A percentile compares a stretch with the other conserved stretches of the same genome.
Evolutionary conservation across 257 asterid species (phyloP).

Genomic region (Catharanthus roseus): DNA sequence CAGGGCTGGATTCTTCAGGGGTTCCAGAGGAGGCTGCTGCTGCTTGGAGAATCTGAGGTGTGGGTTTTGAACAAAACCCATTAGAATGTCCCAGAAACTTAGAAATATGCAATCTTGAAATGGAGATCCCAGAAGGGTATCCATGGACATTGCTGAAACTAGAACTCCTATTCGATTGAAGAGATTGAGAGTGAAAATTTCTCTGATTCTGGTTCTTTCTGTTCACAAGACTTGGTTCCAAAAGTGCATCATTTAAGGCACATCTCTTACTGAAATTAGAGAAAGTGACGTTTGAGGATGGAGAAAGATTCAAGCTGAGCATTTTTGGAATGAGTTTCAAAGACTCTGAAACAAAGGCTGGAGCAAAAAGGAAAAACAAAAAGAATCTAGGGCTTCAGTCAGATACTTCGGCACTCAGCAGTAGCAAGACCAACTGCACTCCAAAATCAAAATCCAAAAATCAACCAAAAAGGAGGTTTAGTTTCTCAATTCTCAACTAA

Average conservation of each 20-base stretch:
- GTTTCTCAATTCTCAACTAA: background rate
- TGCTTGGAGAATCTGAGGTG: slow-evolving; percentile 32
- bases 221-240: slow-evolving; percentile 37
- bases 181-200: slow-evolving; percentile 14
- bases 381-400: background rate
- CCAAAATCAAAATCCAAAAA: background rate
- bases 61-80: slow-evolving; percentile 30
- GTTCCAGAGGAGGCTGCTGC: slow-evolving; percentile 49
- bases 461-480: too few relatives aligned
- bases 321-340: slow-evolving; percentile 25
- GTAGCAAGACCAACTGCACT: too few relatives aligned
- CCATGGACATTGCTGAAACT: slow-evolving; percentile 18
- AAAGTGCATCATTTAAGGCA: slow-evolving; percentile 27
- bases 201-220: slow-evolving; percentile 27
- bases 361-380: slow-evolving; percentile 13
- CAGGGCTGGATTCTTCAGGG: slow-evolving; percentile 57
- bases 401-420: background rate
- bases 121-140: slow-evolving; percentile 31
- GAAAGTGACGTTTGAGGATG: slow-evolving; percentile 55
- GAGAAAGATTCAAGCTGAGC: slow-evolving; percentile 62
- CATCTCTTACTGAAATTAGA: slow-evolving; percentile 34
- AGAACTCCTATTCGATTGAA: slow-evolving; percentile 16
- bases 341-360: background rate
- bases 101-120: slow-evolving; percentile 43
- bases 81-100: slow-evolving; percentile 29